These are phyloP conservation scores for Pharnaceum exiguum DNA, from an alignment of 148 eudicot species.

Conservation along the genomic window DNA sequence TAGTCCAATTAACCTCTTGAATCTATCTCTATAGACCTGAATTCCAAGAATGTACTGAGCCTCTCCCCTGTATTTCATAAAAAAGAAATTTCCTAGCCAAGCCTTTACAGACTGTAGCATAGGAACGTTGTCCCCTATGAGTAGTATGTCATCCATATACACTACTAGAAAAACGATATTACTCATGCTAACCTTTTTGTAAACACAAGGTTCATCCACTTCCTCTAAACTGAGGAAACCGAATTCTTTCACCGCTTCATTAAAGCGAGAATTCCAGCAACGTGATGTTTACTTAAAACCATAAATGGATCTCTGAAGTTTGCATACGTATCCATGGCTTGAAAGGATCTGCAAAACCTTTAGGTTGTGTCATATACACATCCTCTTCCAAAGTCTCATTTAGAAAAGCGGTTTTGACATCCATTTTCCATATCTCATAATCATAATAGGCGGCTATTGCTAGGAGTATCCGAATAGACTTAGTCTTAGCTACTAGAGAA, in stretches of 20 bases:
- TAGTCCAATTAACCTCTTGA: neutral
- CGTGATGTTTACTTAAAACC: neutral
- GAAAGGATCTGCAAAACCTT: too few relatives aligned
- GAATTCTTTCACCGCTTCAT: neutral
- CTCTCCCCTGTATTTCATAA: neutral
- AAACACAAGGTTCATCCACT: neutral
- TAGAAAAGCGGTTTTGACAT: neutral
- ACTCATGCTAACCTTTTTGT: neutral
- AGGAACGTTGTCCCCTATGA: neutral
- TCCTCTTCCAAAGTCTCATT: neutral
- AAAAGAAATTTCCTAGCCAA: neutral
- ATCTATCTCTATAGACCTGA: constrained; percentile 6
- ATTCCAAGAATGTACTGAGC: neutral
- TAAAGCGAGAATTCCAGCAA: neutral
- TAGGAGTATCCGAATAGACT: too few relatives aligned
- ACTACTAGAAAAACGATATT: neutral
- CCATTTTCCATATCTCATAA: too few relatives aligned
- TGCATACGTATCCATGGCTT: too few relatives aligned
- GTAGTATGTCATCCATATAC: neutral
- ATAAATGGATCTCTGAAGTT: neutral
- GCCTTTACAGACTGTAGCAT: neutral
- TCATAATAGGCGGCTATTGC: too few relatives aligned
- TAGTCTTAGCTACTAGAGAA: neutral
- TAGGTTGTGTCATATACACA: neutral
- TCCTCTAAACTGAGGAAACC: neutral